phyloP scores from a whole-genome alignment of 805 yeast species.

The Candida jianshihensis region DNA sequence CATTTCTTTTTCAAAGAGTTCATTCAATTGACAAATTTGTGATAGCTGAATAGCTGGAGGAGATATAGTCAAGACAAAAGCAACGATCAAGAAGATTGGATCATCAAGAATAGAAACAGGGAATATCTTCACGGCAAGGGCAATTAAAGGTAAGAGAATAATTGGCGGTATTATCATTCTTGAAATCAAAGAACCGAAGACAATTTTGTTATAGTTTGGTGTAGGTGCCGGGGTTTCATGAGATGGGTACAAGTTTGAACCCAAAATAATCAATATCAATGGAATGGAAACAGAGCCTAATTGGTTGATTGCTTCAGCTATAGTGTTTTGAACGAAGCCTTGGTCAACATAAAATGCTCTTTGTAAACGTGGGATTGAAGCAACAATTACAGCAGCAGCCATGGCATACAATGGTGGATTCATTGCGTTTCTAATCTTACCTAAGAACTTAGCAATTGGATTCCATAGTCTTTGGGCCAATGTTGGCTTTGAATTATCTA shows the following conservation, averaged over 20 bases:
- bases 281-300: constrained; percentile 76
- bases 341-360: constrained; percentile 46
- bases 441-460: not conserved
- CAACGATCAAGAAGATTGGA: constrained; percentile 72
- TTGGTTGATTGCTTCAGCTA: constrained; percentile 56
- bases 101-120: constrained; percentile 68
- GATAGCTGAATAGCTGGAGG: constrained; percentile 84
- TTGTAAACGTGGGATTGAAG: constrained; percentile 55
- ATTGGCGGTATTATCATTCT: constrained; percentile 76
- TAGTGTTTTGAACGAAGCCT: constrained; percentile 60
- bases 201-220: constrained; percentile 52
- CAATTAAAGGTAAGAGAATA: constrained; percentile 58
- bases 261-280: constrained; percentile 64
- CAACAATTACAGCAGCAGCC: constrained; percentile 61
- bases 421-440: constrained; percentile 40
- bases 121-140: constrained; percentile 55
- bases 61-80: constrained; percentile 66
- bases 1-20: constrained; percentile 74
- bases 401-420: constrained; percentile 83
- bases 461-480: not conserved
- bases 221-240: constrained; percentile 61
- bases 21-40: constrained; percentile 73
- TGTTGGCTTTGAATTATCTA: not conserved
- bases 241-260: constrained; percentile 71
- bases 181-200: constrained; percentile 63